These are phyloP conservation scores for Diaporthe ampelina DNA, from an alignment of 2,329 filamentous ascomycete genomes.

Conservation along the genomic window DNA sequence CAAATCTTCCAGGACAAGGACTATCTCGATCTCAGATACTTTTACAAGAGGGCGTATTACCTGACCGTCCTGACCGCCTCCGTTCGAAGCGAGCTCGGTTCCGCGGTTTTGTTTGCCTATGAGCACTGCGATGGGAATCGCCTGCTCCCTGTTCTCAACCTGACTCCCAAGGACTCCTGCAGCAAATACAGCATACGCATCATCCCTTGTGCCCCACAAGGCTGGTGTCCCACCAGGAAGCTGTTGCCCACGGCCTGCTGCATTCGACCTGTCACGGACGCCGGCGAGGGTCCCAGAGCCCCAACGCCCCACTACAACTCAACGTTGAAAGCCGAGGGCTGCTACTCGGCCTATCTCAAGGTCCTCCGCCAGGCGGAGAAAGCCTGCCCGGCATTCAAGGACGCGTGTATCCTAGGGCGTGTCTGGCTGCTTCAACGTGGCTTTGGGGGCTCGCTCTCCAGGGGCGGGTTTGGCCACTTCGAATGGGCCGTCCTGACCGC, in stretches of 20 bases:
- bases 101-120: constrained; percentile 72
- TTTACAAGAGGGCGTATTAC: constrained; percentile 94
- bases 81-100: constrained; percentile 70
- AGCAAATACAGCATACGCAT: constrained; percentile 75
- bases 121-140: constrained; percentile 79
- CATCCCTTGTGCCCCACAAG: constrained; percentile 79
- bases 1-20: constrained; percentile 93
- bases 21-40: constrained; percentile 92
- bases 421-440: constrained; percentile 93
- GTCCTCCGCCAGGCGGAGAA: constrained; percentile 78
- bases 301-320: constrained; percentile 92
- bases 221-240: constrained; percentile 79
- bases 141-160: constrained; percentile 77
- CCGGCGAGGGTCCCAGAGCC: constrained; percentile 51
- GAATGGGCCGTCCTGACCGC: constrained; percentile 90
- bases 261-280: constrained; percentile 68
- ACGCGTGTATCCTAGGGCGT: constrained; percentile 88
- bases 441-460: constrained; percentile 76
- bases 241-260: constrained; percentile 79
- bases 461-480: constrained; percentile 92
- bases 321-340: constrained; percentile 82
- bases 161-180: constrained; percentile 49
- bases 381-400: constrained; percentile 79
- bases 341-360: constrained; percentile 81
- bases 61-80: constrained; percentile 83